A percentile compares a stretch with the other conserved stretches of the same genome.
These are phyloP conservation scores for Globisporangium mamillatum DNA, from an alignment of 352 stramenopile species.

Conservation along the genomic window DNA sequence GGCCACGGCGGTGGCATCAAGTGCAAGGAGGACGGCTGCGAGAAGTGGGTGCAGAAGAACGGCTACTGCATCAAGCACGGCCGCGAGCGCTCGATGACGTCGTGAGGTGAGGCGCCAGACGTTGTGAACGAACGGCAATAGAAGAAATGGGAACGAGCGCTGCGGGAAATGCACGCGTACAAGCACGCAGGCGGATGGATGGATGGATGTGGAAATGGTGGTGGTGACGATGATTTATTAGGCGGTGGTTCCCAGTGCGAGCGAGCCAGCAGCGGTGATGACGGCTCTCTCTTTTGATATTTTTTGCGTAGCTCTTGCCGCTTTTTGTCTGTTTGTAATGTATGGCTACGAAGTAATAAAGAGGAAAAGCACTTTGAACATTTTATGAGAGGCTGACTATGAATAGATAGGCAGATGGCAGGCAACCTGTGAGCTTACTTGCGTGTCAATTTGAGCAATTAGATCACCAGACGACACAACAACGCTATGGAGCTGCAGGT, in stretches of 20 bases:
- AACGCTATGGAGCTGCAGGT: constrained; percentile 24
- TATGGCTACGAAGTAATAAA: constrained; percentile 1
- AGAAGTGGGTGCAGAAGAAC: constrained; percentile 90
- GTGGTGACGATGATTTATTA: constrained; percentile 17
- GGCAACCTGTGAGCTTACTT: not conserved
- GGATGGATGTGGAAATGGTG: constrained; percentile 7
- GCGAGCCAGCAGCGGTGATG: too few species aligned
- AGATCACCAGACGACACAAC: not conserved
- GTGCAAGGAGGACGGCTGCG: constrained; percentile 82
- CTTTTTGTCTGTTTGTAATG: not conserved
- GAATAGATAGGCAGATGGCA: not conserved
- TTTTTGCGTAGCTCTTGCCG: not conserved
- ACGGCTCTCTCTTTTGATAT: not conserved
- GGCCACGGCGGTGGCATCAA: constrained; percentile 84
- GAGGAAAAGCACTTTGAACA: not conserved
- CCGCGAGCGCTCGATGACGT: constrained; percentile 63
- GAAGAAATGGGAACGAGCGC: not conserved
- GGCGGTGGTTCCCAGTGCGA: not conserved
- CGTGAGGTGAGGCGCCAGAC: constrained; percentile 22
- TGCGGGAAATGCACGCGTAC: not conserved
- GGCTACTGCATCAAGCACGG: constrained; percentile 89
- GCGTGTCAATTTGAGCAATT: not conserved
- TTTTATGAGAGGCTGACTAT: not conserved
- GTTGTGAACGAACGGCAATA: not conserved
- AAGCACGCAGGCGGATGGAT: not conserved